Evolutionary conservation across 2,329 filamentous ascomycete species (phyloP).

Genomic region (Beauveria varroae): DNA sequence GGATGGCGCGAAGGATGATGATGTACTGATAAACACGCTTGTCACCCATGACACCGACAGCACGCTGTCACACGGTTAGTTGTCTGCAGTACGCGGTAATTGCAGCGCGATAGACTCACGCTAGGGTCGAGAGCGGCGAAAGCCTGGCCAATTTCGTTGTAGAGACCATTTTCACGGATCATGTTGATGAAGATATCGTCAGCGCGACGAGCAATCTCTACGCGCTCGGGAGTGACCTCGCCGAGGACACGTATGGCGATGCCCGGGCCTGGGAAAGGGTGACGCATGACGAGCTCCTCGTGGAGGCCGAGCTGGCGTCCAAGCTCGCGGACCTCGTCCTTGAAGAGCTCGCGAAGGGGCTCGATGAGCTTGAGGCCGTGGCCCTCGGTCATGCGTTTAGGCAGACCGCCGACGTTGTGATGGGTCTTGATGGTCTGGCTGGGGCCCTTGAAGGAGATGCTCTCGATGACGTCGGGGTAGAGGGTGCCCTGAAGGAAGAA

Average conservation of each 20-base stretch:
- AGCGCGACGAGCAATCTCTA: constrained; percentile 70
- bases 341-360: constrained; percentile 73
- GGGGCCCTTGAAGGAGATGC: constrained; percentile 32
- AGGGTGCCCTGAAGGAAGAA: constrained; percentile 85
- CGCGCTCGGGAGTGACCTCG: constrained; percentile 71
- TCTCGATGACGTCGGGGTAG: constrained; percentile 49
- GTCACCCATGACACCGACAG: constrained; percentile 48
- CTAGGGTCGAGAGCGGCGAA: constrained; percentile 12
- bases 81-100: background rate
- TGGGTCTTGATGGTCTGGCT: constrained; percentile 44
- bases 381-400: constrained; percentile 44
- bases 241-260: constrained; percentile 77
- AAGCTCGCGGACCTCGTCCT: constrained; percentile 56
- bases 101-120: background rate
- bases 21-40: constrained; percentile 44
- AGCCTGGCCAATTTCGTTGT: constrained; percentile 43
- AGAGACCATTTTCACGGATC: constrained; percentile 66
- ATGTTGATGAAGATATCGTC: constrained; percentile 72
- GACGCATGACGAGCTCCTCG: constrained; percentile 23
- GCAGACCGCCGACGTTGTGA: constrained; percentile 65
- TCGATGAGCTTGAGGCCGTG: constrained; percentile 60
- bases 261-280: constrained; percentile 34
- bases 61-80: constrained; percentile 21
- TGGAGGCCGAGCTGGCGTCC: constrained; percentile 26
- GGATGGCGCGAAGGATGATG: constrained; percentile 36